These are phyloP conservation scores for Colletotrichum sp. DNA, from an alignment of 2,329 filamentous ascomycete genomes.

Conservation along the genomic window DNA sequence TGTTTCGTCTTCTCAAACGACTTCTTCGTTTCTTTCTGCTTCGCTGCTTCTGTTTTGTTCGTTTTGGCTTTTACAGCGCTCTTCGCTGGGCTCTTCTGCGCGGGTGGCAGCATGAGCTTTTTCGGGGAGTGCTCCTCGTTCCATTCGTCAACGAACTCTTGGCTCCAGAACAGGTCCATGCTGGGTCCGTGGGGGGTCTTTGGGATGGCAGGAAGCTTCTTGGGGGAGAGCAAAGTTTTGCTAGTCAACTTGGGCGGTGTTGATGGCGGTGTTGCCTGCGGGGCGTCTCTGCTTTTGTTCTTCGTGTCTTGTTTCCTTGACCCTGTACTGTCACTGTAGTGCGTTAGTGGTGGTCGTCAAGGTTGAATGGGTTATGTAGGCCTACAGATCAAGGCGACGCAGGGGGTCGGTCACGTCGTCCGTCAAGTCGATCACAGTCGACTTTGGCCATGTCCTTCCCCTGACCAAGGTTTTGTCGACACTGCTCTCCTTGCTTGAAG, in stretches of 20 bases:
- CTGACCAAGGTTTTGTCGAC: background rate
- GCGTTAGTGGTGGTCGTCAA: background rate
- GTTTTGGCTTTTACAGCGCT: conserved; percentile 26
- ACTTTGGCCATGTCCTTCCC: background rate
- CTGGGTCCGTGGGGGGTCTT: conserved; percentile 57
- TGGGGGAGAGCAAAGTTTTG: conserved; percentile 31
- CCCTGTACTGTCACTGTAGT: background rate
- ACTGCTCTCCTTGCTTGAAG: background rate
- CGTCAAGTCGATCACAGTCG: background rate
- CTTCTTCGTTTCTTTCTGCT: conserved; percentile 53
- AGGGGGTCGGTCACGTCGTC: conserved; percentile 4
- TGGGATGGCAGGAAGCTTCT: conserved; percentile 47
- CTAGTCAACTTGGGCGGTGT: conserved; percentile 24
- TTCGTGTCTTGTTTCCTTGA: background rate
- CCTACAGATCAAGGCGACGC: conserved; percentile 9
- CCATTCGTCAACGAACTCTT: conserved; percentile 65
- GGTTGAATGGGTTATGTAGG: background rate
- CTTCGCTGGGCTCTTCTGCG: conserved; percentile 24
- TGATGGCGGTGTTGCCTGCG: background rate
- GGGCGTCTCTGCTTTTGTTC: background rate
- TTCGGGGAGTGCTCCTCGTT: conserved; percentile 65
- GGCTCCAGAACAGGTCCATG: conserved; percentile 65
- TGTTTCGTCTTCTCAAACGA: conserved; percentile 68
- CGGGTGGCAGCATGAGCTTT: conserved; percentile 39
- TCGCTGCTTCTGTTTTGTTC: conserved; percentile 27